phyloP scores from a whole-genome alignment of 768 basidiomycete genomes.

The Leccinum subtestaceum region DNA sequence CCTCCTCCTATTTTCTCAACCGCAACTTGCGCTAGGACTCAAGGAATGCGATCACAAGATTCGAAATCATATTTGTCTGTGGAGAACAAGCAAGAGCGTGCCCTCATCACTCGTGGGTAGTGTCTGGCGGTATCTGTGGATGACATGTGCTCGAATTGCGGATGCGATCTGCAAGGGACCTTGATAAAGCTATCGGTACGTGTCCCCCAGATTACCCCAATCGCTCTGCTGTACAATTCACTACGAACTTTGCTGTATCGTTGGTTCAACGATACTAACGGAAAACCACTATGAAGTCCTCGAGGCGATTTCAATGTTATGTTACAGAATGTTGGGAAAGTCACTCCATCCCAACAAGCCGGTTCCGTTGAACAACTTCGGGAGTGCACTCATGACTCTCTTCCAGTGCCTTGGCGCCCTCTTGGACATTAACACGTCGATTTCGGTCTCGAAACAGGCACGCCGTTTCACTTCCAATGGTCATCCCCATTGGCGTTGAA shows the following conservation, averaged over 20 bases:
- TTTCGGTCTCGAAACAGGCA: neutral
- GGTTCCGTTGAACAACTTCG: neutral
- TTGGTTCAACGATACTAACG: neutral
- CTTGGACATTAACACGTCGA: neutral
- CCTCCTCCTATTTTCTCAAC: too few relatives aligned
- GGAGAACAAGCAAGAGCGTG: neutral
- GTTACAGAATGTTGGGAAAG: neutral
- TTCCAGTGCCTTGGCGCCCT: neutral
- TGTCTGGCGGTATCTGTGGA: too few relatives aligned
- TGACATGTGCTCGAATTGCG: too few relatives aligned
- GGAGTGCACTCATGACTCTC: neutral
- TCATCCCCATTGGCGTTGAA: neutral
- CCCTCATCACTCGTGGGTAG: neutral
- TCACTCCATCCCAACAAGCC: neutral
- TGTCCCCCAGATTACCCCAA: neutral
- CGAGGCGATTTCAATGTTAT: neutral
- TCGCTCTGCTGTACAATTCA: neutral
- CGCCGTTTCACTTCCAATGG: neutral
- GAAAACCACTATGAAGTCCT: neutral
- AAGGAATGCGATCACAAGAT: too few relatives aligned
- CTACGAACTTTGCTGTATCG: neutral
- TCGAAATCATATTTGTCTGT: neutral
- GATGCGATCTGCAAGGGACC: neutral
- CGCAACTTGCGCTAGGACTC: too few relatives aligned
- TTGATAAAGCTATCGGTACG: neutral